Base-by-base conservation (phyloP, 164 flowering plant genomes). In the Cinnamomum micranthum region DNA sequence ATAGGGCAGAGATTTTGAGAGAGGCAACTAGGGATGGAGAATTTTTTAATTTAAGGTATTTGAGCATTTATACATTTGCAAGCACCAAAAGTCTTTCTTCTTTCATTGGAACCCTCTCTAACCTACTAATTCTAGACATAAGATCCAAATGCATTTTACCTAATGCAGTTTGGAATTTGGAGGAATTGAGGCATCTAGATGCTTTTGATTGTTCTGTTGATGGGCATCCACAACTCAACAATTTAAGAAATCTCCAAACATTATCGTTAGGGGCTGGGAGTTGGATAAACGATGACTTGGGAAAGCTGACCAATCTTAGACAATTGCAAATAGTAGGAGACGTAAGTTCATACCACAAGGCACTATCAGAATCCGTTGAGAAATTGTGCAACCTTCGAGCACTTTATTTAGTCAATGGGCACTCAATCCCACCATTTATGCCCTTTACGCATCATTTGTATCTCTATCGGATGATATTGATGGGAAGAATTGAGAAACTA, bases 371-470 rank as follows among this genome's bases (percentile, higher is more conserved):
- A 6, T 17, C 50, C 19, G 2, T 67, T 67, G n/a, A 4, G 2
- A 67, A 28, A 67, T 31, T 28, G 9, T 4, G 4, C 50, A 15
- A 67, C 14, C 67, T 64, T 1, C 27, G 24, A 28, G 0, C 14
- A 11, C 5, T 64, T 25, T 0, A 0, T 0, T 2, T 64, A 64
- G 2, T 3, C 0, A 2, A 1, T 19, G 35, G 31, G 14, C 1
- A 10, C 3, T 3, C 17, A 17, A 27, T 15, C 19, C 41, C 19
- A 20, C 70, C 22, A 31, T 14, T 31, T 31, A 12, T 19, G 6
- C 50, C 22, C 2, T 23, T 65, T 10, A 11, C 14, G 10, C 2
- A 23, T 64, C 27, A 20, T 6, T 11, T 6, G 67, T 14, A 10
- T 64, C 28, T 64, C 17, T 2, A 64, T 10, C 0, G 1, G 67